Evolutionary conservation across 2,329 filamentous ascomycete genomes (phyloP), one percentile per base, ranked within the genome.

Genomic region (Fusarium sp.): DNA sequence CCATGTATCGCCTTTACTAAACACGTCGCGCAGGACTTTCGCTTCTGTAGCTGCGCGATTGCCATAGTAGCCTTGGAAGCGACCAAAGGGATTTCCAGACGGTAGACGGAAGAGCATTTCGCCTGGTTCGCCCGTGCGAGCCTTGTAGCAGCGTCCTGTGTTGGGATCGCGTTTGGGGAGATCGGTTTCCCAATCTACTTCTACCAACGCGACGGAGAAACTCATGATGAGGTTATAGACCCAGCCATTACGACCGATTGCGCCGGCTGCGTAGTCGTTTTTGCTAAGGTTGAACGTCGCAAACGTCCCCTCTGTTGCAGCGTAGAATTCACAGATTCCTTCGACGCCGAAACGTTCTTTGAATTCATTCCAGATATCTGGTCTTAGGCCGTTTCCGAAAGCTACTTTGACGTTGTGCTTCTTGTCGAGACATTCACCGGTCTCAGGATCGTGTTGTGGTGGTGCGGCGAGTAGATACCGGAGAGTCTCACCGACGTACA

Each of bases 401-500:
- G 93, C 93, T 6, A 91, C 75, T 9, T 90, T 89, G n/a, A 97
- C 88, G 0, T 84, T 86, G 82, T 97, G 92, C 70, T 90, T 87
- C 73, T 86, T 88, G 80, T 97, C 94, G 38, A 94, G 84, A 67
- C 88, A 85, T 76, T 91, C 88, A 23, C 91, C 90, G 0, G 90
- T 93, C 10, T 78, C 78, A 0, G 90, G 85, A 72, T 94, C 90
- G 30, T 85, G 79, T 60, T 91, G 85, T 1, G 88, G 84, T 4
- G 91, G 88, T 0, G 90, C 89, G 0, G 92, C 86, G 14, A 97
- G 85, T 7, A 97, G 87, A 79, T 97, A 97, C 9, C 94, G 91
- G 70, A 93, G 91, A 1, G 93, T 95, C 80, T 97, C 94, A 56
- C 94, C 94, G 17, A 97, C 94, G 78, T 97, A 97, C 78, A 97